Evolutionary conservation across 192 early-diverging fungal genomes (phyloP), one percentile per base, ranked within the genome.

Genomic region (Coemansia sp.): DNA sequence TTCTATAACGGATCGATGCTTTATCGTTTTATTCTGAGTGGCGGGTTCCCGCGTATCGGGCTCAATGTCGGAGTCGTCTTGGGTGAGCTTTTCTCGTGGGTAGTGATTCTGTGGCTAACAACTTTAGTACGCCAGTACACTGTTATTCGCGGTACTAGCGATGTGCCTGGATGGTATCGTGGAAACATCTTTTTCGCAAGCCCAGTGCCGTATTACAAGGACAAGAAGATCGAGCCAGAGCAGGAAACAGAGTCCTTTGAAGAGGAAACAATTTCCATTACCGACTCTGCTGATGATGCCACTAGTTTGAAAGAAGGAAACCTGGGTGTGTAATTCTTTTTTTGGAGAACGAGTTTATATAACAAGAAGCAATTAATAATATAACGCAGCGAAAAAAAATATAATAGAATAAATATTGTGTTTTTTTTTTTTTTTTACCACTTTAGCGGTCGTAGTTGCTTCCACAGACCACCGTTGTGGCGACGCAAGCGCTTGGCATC

Each of bases 1-100:
- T 87, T 85, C 66, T 73, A 75, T 52, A 87, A 87, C 39, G 86
- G 79, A 8, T 69, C 83, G 4, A 76, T 76, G 47, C 72, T 85
- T n/a, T 69, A 68, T 12, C 68, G 76, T 0, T 75, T 71, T 49
- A 64, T 85, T 6, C 69, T 81, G 16, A 85, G 78, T 68, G 84
- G 81, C 31, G 77, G 70, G 2, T 84, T 79, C 47, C 75, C 82
- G 3, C 66, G 66, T 5, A 43, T 85, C 12, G 75, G 58, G 11
- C 69, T 68, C 50, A 83, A 83, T 27, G 13, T 85, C 11, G 76
- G 74, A 7, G 73, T 87, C 16, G 43, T 87, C 24, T 63, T 87
- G 66, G 84, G 74, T 4, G 82, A 85, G 74, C 74, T 80, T 24
- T 29, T 61, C 16, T 57, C 65, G 5, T 73, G 81, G 69, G 47